These are phyloP conservation scores for Pugionium cornutum DNA, from an alignment of 345 rosid species.

Conservation along the genomic window DNA sequence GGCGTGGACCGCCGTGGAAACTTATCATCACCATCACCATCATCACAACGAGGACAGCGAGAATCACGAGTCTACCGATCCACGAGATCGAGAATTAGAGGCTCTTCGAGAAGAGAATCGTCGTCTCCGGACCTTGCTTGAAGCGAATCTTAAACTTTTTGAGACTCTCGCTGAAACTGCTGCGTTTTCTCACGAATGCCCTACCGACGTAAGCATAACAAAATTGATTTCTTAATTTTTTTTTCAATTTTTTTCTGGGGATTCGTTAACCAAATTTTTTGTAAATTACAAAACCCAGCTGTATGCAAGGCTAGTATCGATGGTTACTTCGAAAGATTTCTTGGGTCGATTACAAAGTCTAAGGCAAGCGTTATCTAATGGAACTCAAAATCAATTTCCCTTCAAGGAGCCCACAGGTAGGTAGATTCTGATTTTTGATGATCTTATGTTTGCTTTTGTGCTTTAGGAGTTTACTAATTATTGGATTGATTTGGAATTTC, in stretches of 20 bases:
- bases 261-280: not conserved
- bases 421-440: conserved; percentile 37
- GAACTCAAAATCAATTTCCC: conserved; percentile 60
- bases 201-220: conserved; percentile 62
- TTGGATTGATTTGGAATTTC: not conserved
- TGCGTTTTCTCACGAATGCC: conserved; percentile 59
- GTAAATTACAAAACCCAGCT: conserved; percentile 43
- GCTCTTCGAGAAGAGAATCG: conserved; percentile 61
- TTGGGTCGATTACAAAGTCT: conserved; percentile 56
- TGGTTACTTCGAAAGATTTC: conserved; percentile 73
- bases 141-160: conserved; percentile 72
- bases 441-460: not conserved
- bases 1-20: conserved; percentile 79
- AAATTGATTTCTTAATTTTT: not conserved
- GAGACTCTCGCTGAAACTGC: conserved; percentile 71
- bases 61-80: conserved; percentile 28
- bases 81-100: conserved; percentile 56
- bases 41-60: conserved; percentile 26
- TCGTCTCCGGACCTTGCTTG: conserved; percentile 62
- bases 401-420: conserved; percentile 86
- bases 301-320: conserved; percentile 56
- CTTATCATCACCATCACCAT: conserved; percentile 55
- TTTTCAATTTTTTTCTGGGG: not conserved
- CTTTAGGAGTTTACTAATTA: not conserved
- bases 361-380: conserved; percentile 50